Evolutionary conservation across 2,329 filamentous ascomycete genomes (phyloP), one percentile per base, ranked within the genome.

Genomic region (Arthrobotrys pseudoclavata): DNA sequence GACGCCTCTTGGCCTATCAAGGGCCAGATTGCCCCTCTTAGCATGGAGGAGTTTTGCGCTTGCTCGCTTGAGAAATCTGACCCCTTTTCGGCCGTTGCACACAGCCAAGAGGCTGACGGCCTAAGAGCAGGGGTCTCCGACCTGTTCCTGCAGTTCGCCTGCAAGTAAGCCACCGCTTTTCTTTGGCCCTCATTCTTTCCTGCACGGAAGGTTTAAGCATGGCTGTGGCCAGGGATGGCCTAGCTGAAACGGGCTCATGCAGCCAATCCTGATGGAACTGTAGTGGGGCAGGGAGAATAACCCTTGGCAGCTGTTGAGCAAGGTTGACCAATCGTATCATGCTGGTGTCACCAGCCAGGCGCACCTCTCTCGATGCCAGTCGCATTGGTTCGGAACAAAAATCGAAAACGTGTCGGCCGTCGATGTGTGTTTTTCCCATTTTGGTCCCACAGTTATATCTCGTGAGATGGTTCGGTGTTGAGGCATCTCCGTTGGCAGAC

Each of bases 91-190:
- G 45, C 26, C n/a, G 62, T 60, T 37, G 66, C 47, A 64, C 74
- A 77, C 74, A 70, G 66, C 72, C 64, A 66, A 52, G 53, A 63
- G 37, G 74, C 74, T 77, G 74, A 77, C 50, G 74, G 74, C 57
- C 72, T 64, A 70, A 31, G 60, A 34, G 70, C 67, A 71, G 53
- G 67, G 74, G 62, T 67, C 18, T 55, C 67, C 48, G 67, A 62
- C 72, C 60, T 77, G 74, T 77, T 77, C 74, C 74, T 77, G 74
- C 74, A 77, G 72, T 69, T 70, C 72, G 66, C 66, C 72, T 76
- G 72, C 66, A 70, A 47, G 66, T 50, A 77, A 71, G 67, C 57
- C 67, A 77, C 67, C 74, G 52, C 72, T 61, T 70, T 64, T 64
- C 50, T 76, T 42, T 40, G 60, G 60, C 68, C 55, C 12, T 48